Evolutionary conservation across 2,329 filamentous ascomycete genomes (phyloP), one percentile per base, ranked within the genome.

Genomic region (Arthrobotrys pseudoclavata): DNA sequence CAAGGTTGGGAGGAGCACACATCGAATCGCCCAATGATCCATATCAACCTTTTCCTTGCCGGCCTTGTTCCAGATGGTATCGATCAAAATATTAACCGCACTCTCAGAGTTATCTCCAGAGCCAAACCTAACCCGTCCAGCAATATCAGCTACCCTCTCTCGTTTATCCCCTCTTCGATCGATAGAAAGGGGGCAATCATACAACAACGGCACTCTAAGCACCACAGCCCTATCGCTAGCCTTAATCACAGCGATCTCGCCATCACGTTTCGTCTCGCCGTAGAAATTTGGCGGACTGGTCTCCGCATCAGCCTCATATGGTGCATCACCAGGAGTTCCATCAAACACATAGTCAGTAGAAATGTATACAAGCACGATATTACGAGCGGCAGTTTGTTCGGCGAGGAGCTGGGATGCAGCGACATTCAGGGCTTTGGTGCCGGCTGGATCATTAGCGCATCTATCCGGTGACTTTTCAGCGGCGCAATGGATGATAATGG

Each of bases 401-500:
- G 92, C 92, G 12, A 97, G 88, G 7, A 85, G 84, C 57, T 86
- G 85, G 55, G 92, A 91, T 1, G 93, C 91, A 2, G 89, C 86
- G 12, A 95, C 89, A 26, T 81, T 81, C 12, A 81, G 40, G 67
- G 57, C 50, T 61, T 80, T 80, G 2, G 93, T 92, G 67, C 89
- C 91, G 75, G 90, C 88, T 1, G 93, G 94, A 83, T 97, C 89
- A 79, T 89, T 88, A 81, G 94, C 91, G 82, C 94, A 95, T 82
- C 91, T 91, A 84, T 97, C 94, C 1, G 94, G 94, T 82, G 91
- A 96, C 79, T 93, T 90, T 84, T 97, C 94, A 53, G 94, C 94
- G 47, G 94, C 94, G 82, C 92, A 95, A 83, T 97, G 93, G 40
- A 97, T 88, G 52, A 97, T 89, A 64, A 92, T 92, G 77, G 91